Evolutionary conservation across 257 asterid genomes (phyloP).

Genomic region (Eustoma russellianum): DNA sequence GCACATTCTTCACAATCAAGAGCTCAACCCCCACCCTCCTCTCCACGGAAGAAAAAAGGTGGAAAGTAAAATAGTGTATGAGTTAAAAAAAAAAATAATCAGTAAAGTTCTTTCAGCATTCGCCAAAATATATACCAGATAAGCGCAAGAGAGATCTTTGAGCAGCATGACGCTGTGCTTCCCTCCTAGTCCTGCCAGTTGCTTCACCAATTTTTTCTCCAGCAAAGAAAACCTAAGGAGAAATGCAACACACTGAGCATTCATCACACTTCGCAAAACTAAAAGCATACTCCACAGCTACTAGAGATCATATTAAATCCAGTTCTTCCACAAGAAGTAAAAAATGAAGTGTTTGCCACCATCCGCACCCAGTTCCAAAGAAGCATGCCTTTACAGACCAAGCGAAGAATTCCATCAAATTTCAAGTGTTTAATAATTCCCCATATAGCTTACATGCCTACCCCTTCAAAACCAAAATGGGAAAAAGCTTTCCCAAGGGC

Average conservation of each 20-base stretch:
- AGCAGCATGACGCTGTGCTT: conserved; percentile 75
- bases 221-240: conserved; percentile 65
- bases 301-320: no score
- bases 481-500: no score
- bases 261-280: neutral
- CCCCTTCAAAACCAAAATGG: no score
- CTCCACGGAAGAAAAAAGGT: neutral
- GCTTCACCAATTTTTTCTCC: conserved; percentile 89
- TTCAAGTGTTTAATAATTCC: no score
- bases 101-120: no score
- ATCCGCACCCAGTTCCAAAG: neutral
- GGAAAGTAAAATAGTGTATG: neutral
- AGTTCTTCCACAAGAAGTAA: no score
- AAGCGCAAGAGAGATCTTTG: conserved; percentile 67
- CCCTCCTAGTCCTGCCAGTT: conserved; percentile 83
- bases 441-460: no score
- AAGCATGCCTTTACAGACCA: no score
- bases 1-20: no score
- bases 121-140: conserved; percentile 46
- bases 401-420: no score
- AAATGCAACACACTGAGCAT: conserved; percentile 5
- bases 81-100: conserved; percentile 10
- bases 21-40: neutral
- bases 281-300: neutral
- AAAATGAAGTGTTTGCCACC: no score